A percentile compares a stretch with the other conserved stretches of the same genome.
Evolutionary conservation across 345 rosid genomes (phyloP).

Genomic region (Isatis tinctoria): DNA sequence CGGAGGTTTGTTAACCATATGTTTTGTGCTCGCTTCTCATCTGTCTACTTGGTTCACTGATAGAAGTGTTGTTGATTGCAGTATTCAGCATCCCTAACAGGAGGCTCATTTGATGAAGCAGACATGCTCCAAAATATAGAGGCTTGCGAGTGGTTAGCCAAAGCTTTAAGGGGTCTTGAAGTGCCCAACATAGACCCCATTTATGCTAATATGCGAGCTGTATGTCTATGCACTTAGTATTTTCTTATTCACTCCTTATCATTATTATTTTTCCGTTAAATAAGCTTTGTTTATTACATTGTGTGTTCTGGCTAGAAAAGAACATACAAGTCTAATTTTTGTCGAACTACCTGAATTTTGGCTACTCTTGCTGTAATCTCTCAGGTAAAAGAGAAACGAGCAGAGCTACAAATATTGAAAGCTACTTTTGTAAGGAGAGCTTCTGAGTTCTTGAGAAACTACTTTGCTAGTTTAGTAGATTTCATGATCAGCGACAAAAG

Average conservation of each 20-base stretch:
- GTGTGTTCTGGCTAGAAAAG: neutral
- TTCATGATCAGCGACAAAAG: conserved; percentile 98
- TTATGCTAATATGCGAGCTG: conserved; percentile 89
- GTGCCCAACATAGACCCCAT: conserved; percentile 76
- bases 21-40: conserved; percentile 3
- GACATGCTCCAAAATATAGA: conserved; percentile 88
- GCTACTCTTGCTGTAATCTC: conserved; percentile 1
- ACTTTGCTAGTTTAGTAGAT: conserved; percentile 98
- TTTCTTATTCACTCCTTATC: neutral
- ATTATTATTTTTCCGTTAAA: neutral
- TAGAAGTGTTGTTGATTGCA: conserved; percentile 40
- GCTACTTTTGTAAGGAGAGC: conserved; percentile 84
- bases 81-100: conserved; percentile 83
- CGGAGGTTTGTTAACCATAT: conserved; percentile 53
- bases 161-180: conserved; percentile 72
- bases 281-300: neutral
- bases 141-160: conserved; percentile 98
- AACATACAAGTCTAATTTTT: neutral
- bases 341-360: conserved; percentile 18
- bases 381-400: conserved; percentile 87
- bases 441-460: conserved; percentile 91
- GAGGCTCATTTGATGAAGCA: conserved; percentile 92
- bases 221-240: conserved; percentile 34
- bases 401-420: conserved; percentile 77
- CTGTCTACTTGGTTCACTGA: conserved; percentile 11